Evolutionary conservation across 768 basidiomycete species (phyloP).

Genomic region (Termitomyces sp.): DNA sequence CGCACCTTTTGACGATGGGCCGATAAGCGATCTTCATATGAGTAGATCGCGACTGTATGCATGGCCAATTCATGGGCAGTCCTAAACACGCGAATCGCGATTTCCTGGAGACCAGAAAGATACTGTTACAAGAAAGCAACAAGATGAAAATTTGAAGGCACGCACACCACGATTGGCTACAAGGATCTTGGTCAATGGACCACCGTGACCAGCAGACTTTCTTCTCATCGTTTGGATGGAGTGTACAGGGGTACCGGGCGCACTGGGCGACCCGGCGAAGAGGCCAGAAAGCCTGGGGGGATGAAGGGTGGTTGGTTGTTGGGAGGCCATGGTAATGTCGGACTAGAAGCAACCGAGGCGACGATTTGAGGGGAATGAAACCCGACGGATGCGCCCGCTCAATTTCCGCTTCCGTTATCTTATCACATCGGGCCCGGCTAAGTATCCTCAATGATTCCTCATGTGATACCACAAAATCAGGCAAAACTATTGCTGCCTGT

Average conservation of each 20-base stretch:
- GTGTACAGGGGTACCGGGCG: slow-evolving; percentile 83
- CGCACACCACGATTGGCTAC: slow-evolving; percentile 91
- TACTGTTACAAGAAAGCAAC: slow-evolving; percentile 10
- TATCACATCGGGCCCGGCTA: no score
- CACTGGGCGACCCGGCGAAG: slow-evolving; percentile 73
- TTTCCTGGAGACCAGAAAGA: slow-evolving; percentile 66
- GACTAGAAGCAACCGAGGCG: slow-evolving; percentile 3
- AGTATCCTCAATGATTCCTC: no score
- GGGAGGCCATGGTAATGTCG: slow-evolving; percentile 40
- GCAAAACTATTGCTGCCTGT: neutral
- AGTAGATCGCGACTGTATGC: slow-evolving; percentile 99
- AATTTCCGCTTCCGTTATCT: slow-evolving; percentile 15
- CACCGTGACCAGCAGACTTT: slow-evolving; percentile 87
- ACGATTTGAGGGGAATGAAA: slow-evolving; percentile 13
- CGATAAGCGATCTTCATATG: slow-evolving; percentile 92
- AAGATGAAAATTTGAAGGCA: slow-evolving; percentile 15
- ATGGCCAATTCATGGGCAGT: slow-evolving; percentile 98
- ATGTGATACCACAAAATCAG: slow-evolving; percentile 13
- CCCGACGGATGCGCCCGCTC: slow-evolving; percentile 16
- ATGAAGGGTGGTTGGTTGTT: slow-evolving; percentile 48
- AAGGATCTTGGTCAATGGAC: slow-evolving; percentile 87
- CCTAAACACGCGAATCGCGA: slow-evolving; percentile 97
- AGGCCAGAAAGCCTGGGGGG: slow-evolving; percentile 73
- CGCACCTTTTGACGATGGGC: slow-evolving; percentile 95
- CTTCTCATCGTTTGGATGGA: slow-evolving; percentile 89